Evolutionary conservation across 495 filamentous ascomycete species (phyloP).

Genomic region (Tirmania nivea): DNA sequence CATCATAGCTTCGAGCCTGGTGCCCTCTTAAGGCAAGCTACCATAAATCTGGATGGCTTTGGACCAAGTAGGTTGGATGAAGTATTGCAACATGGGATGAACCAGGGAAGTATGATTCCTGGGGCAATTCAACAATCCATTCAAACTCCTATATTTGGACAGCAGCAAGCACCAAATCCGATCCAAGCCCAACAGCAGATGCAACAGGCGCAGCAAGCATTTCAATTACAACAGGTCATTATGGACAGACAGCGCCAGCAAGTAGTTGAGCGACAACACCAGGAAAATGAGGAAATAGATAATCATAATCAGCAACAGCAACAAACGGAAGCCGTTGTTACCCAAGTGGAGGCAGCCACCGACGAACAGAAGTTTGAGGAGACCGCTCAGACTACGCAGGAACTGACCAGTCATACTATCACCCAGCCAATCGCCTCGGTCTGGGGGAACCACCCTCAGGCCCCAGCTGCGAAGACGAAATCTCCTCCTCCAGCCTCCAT

Average conservation of each 20-base stretch:
- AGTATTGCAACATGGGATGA: constrained; percentile 16
- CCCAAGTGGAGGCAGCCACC: not conserved
- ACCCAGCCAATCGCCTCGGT: too few relatives aligned
- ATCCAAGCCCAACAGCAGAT: constrained; percentile 31
- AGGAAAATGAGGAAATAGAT: constrained; percentile 10
- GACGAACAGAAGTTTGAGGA: constrained; percentile 1
- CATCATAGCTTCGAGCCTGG: constrained; percentile 19
- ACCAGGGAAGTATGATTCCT: constrained; percentile 22
- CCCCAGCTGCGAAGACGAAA: constrained; percentile 19
- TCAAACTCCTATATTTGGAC: constrained; percentile 28
- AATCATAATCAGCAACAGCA: constrained; percentile 8
- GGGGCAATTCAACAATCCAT: constrained; percentile 34
- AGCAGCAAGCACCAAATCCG: constrained; percentile 16
- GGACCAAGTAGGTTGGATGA: constrained; percentile 8
- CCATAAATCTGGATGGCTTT: constrained; percentile 10
- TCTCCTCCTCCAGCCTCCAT: not conserved
- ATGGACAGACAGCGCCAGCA: constrained; percentile 16
- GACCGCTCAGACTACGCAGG: constrained; percentile 13
- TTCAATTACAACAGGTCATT: constrained; percentile 33
- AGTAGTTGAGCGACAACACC: constrained; percentile 9
- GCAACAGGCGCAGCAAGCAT: constrained; percentile 33
- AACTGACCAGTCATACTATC: not conserved
- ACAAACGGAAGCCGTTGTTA: constrained; percentile 8
- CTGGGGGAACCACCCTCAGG: not conserved
- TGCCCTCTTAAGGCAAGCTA: constrained; percentile 15